Conservation (phyloP, 2,329 filamentous ascomycete species). For the Monilinia fructigena region DNA sequence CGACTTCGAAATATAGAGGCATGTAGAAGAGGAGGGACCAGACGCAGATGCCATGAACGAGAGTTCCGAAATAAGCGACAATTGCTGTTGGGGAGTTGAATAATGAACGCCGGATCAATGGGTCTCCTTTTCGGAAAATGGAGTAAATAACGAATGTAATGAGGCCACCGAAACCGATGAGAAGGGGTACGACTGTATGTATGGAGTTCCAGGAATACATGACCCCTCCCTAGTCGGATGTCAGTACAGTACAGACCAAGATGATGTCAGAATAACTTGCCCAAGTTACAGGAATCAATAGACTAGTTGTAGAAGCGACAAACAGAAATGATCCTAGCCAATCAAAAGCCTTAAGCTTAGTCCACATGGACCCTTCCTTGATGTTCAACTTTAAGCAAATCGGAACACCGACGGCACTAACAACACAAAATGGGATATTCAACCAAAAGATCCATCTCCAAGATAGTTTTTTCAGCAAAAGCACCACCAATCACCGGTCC, state of each 20-base stretch:
- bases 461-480: slow-evolving; percentile 42
- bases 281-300: slow-evolving; percentile 61
- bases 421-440: slow-evolving; percentile 33
- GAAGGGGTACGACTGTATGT: slow-evolving; percentile 59
- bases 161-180: slow-evolving; percentile 53
- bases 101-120: slow-evolving; percentile 43
- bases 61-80: slow-evolving; percentile 51
- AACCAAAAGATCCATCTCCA: slow-evolving; percentile 38
- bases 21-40: slow-evolving; percentile 55
- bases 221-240: slow-evolving; percentile 47
- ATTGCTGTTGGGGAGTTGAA: slow-evolving; percentile 49
- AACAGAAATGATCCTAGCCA: slow-evolving; percentile 63
- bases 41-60: slow-evolving; percentile 54
- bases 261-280: slow-evolving; percentile 37
- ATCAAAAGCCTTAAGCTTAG: slow-evolving; percentile 47
- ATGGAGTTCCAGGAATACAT: slow-evolving; percentile 63
- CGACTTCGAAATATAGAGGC: slow-evolving; percentile 49
- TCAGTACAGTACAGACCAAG: slow-evolving; percentile 6
- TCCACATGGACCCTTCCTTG: slow-evolving; percentile 30
- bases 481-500: slow-evolving; percentile 45
- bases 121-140: slow-evolving; percentile 41
- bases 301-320: slow-evolving; percentile 54
- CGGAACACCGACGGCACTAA: slow-evolving; percentile 31
- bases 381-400: slow-evolving; percentile 31
- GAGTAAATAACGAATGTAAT: slow-evolving; percentile 51